phyloP scores from a whole-genome alignment of 202 grass and related monocot genomes.

The Saccharum hybrid region DNA sequence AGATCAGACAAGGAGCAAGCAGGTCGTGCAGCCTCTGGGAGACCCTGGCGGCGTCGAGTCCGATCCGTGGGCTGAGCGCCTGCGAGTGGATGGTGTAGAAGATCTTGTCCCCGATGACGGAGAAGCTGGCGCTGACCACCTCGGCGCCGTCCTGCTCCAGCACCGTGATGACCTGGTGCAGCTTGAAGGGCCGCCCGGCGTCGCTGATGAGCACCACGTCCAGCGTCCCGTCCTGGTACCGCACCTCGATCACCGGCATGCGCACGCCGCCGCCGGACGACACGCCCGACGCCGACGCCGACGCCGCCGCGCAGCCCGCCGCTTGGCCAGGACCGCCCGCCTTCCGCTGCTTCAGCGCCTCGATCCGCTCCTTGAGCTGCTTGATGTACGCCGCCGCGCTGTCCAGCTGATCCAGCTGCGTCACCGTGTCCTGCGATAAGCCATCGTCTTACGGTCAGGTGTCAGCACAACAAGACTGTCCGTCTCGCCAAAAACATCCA shows the following conservation, averaged over 20 bases:
- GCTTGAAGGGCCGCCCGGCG: slow-evolving; percentile 47
- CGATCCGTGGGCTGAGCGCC: slow-evolving; percentile 55
- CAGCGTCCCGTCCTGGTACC: slow-evolving; percentile 48
- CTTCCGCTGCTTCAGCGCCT: slow-evolving; percentile 47
- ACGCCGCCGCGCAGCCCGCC: rapidly evolving
- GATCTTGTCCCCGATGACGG: slow-evolving; percentile 61
- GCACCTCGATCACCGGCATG: slow-evolving; percentile 68
- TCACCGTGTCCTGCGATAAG: slow-evolving; percentile 46
- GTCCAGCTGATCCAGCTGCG: slow-evolving; percentile 71
- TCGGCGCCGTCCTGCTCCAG: slow-evolving; percentile 84
- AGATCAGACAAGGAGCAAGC: slow-evolving; percentile 20
- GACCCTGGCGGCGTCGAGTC: slow-evolving; percentile 58
- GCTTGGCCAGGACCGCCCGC: not conserved
- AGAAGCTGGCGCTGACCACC: slow-evolving; percentile 77
- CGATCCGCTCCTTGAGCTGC: slow-evolving; percentile 54
- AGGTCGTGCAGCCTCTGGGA: slow-evolving; percentile 47
- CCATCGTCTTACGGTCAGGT: not conserved
- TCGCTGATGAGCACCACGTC: slow-evolving; percentile 65
- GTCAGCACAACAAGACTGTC: not conserved
- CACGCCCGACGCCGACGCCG: too few species aligned
- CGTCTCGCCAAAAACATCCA: not conserved
- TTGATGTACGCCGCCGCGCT: slow-evolving; percentile 70
- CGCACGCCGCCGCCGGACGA: not conserved
- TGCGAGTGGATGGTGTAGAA: slow-evolving; percentile 80
- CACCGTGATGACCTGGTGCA: slow-evolving; percentile 73